These are phyloP conservation scores for Kwoniella bestiolae DNA, from an alignment of 768 basidiomycete species.

Conservation along the genomic window DNA sequence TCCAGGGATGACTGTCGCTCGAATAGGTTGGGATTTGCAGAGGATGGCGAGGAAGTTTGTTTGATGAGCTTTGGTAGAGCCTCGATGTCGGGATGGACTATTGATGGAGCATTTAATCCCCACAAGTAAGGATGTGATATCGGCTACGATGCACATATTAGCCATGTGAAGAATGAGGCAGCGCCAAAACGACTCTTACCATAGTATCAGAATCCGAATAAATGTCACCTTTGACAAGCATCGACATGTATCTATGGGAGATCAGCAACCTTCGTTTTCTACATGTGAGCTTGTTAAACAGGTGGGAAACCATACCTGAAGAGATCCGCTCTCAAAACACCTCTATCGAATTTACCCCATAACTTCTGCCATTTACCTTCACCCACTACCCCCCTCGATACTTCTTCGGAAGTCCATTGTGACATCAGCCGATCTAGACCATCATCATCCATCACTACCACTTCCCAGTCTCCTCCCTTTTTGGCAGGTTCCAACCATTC, in stretches of 20 bases:
- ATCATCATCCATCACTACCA: conserved; percentile 23
- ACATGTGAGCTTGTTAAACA: background rate
- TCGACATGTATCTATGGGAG: conserved; percentile 21
- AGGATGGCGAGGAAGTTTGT: background rate
- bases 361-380: conserved; percentile 19
- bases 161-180: too few relatives aligned
- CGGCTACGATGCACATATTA: conserved; percentile 14
- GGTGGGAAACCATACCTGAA: conserved; percentile 20
- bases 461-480: conserved; percentile 27
- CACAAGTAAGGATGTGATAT: conserved; percentile 36
- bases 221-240: conserved; percentile 25
- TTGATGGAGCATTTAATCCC: conserved; percentile 21
- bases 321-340: conserved; percentile 30
- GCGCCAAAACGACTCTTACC: conserved; percentile 7
- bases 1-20: too few relatives aligned
- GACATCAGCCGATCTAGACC: conserved; percentile 28
- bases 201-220: conserved; percentile 35
- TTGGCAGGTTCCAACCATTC: conserved; percentile 13
- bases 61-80: conserved; percentile 13
- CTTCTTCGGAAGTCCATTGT: conserved; percentile 23
- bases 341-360: conserved; percentile 24
- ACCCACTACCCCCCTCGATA: conserved; percentile 8
- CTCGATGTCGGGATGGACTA: conserved; percentile 25
- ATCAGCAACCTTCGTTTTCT: background rate
- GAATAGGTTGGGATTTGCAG: background rate